Evolutionary conservation across 1,139 yeast species (phyloP), one percentile per base, ranked within the genome.

Genomic region (Geotrichum citri-aurantii): DNA sequence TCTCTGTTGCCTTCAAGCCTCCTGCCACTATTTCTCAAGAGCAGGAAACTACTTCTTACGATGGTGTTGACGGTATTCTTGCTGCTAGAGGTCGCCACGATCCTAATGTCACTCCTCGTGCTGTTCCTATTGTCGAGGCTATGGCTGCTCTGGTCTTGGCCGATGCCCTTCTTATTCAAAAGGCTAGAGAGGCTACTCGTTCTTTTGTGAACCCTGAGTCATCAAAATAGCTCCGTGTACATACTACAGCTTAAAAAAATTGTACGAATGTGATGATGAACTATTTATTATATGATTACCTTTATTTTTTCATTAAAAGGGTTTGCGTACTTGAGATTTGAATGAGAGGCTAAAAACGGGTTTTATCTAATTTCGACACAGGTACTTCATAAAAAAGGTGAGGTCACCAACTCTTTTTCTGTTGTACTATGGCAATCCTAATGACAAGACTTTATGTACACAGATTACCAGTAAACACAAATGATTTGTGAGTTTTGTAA

Each of bases 11-110:
- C 1, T 93, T 93, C 83, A 93, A 93, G 78, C 91, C 97, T 1
- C 98, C 97, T 50, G 99, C 99, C 58, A 93, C 99, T 50, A 93
- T 93, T 65, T 85, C 95, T 58, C 95, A 91, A 77, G 95, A 88
- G 69, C 99, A 93, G 77, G 76, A 79, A 50, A 93, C 99, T 26
- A 82, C 91, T 40, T 82, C 93, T 53, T 93, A 92, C 75, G 92
- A 87, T 31, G 99, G 99, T 67, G 79, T 80, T 63, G 82, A 77
- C 52, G 99, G 99, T 69, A 83, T 86, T 19, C 81, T 93, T 64
- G 96, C 95, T 57, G 97, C 99, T 48, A 85, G 93, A 73, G 99
- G 99, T 62, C 87, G 99, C 79, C 99, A 93, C 71, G 99, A 93
- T 72, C 99, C 99, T 33, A 90, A 93, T 70, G 99, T 93, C 59